A percentile compares a stretch with the other conserved stretches of the same genome.
Conservation (phyloP, 768 basidiomycete genomes). For the Trametes meyenii region DNA sequence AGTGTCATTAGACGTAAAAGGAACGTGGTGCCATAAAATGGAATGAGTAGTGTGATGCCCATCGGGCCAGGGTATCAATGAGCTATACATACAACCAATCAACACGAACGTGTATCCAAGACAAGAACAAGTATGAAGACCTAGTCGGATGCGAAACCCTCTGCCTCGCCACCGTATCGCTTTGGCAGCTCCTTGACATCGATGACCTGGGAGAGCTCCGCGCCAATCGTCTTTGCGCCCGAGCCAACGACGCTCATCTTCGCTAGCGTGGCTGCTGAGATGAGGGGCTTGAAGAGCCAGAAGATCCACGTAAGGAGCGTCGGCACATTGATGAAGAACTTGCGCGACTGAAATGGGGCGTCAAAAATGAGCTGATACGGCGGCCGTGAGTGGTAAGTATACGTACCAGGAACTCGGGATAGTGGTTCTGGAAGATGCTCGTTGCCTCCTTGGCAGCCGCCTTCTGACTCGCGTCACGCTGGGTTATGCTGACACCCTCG, state of each 20-base stretch:
- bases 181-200: constrained; percentile 60
- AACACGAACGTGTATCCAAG: not conserved
- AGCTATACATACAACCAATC: not conserved
- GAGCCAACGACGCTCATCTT: constrained; percentile 82
- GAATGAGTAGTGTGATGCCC: not conserved
- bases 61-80: not conserved
- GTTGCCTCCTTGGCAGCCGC: constrained; percentile 74
- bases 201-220: constrained; percentile 61
- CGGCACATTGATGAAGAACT: constrained; percentile 85
- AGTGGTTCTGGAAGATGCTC: constrained; percentile 74
- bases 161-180: constrained; percentile 70
- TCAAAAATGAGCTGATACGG: not conserved
- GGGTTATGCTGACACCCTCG: constrained; percentile 61
- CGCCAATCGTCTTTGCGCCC: constrained; percentile 58
- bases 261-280: constrained; percentile 72
- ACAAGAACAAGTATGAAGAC: not conserved
- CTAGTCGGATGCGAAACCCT: constrained; percentile 42
- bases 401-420: constrained; percentile 76
- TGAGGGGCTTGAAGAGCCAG: constrained; percentile 77
- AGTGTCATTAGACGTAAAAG: constrained; percentile 2
- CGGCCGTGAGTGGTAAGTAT: not conserved
- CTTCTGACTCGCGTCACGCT: constrained; percentile 75
- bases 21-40: not conserved
- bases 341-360: constrained; percentile 51
- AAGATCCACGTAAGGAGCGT: constrained; percentile 79